Percentiles rank a stretch among this genome's conserved stretches.
Evolutionary conservation across 345 rosid genomes (phyloP).

Genomic region (Eucalyptus pauciflora): DNA sequence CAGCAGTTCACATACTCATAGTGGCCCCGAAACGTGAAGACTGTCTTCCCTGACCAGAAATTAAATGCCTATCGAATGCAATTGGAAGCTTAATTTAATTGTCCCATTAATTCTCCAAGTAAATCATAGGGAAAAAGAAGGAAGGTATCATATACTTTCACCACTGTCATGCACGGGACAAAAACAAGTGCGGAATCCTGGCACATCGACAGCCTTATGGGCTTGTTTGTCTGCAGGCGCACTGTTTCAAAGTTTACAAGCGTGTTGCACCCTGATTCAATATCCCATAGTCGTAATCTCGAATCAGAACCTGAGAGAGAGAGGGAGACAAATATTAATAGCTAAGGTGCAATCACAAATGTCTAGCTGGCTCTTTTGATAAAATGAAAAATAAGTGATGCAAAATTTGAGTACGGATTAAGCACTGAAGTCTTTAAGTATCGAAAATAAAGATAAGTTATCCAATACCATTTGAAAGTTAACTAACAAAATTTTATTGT

Average conservation of each 20-base stretch:
- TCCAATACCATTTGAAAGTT: neutral
- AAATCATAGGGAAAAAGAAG: neutral
- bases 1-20: slow-evolving; percentile 76
- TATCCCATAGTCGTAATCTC: slow-evolving; percentile 88
- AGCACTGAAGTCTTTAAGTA: neutral
- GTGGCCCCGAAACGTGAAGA: slow-evolving; percentile 59
- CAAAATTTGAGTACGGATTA: neutral
- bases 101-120: neutral
- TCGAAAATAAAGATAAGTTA: neutral
- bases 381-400: neutral
- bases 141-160: slow-evolving; percentile 30
- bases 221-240: slow-evolving; percentile 69
- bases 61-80: slow-evolving; percentile 53
- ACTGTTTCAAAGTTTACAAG: slow-evolving; percentile 86
- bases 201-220: slow-evolving; percentile 54
- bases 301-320: slow-evolving; percentile 79
- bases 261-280: slow-evolving; percentile 84
- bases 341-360: neutral
- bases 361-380: neutral
- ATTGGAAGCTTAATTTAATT: neutral
- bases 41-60: slow-evolving; percentile 69
- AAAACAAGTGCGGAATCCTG: slow-evolving; percentile 63
- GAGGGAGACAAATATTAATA: neutral
- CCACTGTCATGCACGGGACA: slow-evolving; percentile 80
- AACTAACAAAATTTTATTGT: neutral